Evolutionary conservation across 192 early-diverging fungal species (phyloP).

Genomic region (Rhizophlyctis rosea): DNA sequence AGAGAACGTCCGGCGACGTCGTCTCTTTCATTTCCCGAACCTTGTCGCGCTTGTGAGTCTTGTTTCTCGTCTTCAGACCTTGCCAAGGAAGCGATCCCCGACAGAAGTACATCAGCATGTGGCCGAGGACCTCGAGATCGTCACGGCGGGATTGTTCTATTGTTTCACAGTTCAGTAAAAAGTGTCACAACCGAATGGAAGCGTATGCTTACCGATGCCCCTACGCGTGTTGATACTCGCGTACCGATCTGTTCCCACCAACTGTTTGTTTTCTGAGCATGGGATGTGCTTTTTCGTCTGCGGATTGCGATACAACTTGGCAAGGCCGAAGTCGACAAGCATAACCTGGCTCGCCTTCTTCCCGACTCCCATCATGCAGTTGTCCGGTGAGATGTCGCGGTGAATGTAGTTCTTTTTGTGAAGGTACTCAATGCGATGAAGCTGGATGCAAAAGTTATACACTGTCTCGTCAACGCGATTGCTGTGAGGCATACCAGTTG

Average conservation of each 20-base stretch:
- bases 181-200: too few relatives aligned
- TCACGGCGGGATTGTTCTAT: conserved; percentile 98
- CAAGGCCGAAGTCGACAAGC: conserved; percentile 98
- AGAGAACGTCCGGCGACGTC: conserved; percentile 82
- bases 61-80: conserved; percentile 93
- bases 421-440: conserved; percentile 84
- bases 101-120: conserved; percentile 98
- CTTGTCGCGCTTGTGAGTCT: conserved; percentile 99
- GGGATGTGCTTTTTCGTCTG: conserved; percentile 97
- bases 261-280: conserved; percentile 89
- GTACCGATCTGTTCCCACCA: conserved; percentile 95
- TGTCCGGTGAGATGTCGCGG: conserved; percentile 98
- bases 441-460: conserved; percentile 39
- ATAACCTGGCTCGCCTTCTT: conserved; percentile 60
- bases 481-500: conserved; percentile 68
- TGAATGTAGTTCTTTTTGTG: conserved; percentile 95
- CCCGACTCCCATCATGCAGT: conserved; percentile 85
- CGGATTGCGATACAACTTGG: conserved; percentile 94
- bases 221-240: conserved; percentile 98
- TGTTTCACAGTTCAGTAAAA: conserved; percentile 37
- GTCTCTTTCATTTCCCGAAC: conserved; percentile 98
- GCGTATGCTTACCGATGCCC: conserved; percentile 64
- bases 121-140: conserved; percentile 94
- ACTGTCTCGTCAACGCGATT: not conserved
- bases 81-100: conserved; percentile 94